These are phyloP conservation scores for Cephalotrichum gorgonifer DNA, from an alignment of 2,329 filamentous ascomycete species.

Conservation along the genomic window DNA sequence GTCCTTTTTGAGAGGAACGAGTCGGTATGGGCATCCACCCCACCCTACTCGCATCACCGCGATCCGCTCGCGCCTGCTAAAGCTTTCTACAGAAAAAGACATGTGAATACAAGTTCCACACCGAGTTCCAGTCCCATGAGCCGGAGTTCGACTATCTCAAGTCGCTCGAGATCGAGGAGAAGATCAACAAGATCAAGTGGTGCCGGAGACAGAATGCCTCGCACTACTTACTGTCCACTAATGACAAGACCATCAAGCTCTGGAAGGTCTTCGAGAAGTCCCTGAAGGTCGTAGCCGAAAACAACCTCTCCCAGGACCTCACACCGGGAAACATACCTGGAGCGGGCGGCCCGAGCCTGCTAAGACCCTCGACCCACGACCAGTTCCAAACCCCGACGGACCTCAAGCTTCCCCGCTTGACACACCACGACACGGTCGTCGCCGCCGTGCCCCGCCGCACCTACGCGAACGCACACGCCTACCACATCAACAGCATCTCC, in stretches of 20 bases:
- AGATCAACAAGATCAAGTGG: slow-evolving; percentile 99
- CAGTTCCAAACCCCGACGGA: slow-evolving; percentile 73
- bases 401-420: slow-evolving; percentile 88
- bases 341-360: slow-evolving; percentile 57
- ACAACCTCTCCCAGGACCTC: slow-evolving; percentile 91
- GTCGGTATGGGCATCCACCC: slow-evolving; percentile 51
- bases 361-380: slow-evolving; percentile 55
- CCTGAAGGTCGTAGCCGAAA: slow-evolving; percentile 96
- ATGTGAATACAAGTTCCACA: slow-evolving; percentile 99
- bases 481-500: slow-evolving; percentile 99
- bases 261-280: slow-evolving; percentile 99
- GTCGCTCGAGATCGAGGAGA: slow-evolving; percentile 98
- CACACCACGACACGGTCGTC: slow-evolving; percentile 96
- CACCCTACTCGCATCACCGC: background rate
- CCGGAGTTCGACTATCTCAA: slow-evolving; percentile 99
- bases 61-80: slow-evolving; percentile 18
- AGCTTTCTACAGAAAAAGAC: slow-evolving; percentile 75
- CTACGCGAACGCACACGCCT: slow-evolving; percentile 96
- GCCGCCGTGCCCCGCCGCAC: slow-evolving; percentile 91
- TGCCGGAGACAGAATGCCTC: slow-evolving; percentile 96
- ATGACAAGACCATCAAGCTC: slow-evolving; percentile 99
- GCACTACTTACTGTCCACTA: slow-evolving; percentile 95
- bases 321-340: slow-evolving; percentile 65
- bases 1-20: slow-evolving; percentile 90
- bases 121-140: slow-evolving; percentile 98